These are phyloP conservation scores for Leccinum ochraceum DNA, from an alignment of 768 basidiomycete species.

Conservation along the genomic window DNA sequence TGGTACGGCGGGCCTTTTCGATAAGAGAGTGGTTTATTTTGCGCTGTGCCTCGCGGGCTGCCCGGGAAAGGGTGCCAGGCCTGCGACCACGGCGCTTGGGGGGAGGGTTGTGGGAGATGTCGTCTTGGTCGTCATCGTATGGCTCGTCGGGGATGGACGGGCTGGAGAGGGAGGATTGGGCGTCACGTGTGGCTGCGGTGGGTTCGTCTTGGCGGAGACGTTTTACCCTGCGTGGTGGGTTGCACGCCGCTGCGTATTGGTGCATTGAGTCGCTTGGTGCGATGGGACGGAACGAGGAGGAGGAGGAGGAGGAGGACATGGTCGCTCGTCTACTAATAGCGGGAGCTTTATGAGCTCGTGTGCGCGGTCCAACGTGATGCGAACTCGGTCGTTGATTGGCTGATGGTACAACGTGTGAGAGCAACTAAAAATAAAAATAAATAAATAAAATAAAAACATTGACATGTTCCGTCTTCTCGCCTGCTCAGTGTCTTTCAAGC, in stretches of 20 bases:
- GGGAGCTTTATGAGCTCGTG: constrained; percentile 21
- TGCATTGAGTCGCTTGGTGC: constrained; percentile 25
- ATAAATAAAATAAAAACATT: not conserved
- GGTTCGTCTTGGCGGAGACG: constrained; percentile 34
- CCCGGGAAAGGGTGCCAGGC: constrained; percentile 70
- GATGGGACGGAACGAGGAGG: constrained; percentile 27
- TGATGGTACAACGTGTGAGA: constrained; percentile 21
- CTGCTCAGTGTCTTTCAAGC: not conserved
- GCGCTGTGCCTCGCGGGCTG: constrained; percentile 81
- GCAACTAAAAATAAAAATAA: not conserved
- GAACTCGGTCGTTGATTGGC: constrained; percentile 18
- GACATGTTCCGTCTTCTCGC: constrained; percentile 16
- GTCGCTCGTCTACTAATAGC: not conserved
- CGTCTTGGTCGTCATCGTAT: constrained; percentile 26
- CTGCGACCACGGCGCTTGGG: constrained; percentile 71
- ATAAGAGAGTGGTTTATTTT: constrained; percentile 95
- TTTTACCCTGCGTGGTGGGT: constrained; percentile 49
- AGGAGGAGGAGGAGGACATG: not conserved
- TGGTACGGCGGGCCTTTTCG: constrained; percentile 90
- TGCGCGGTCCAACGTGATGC: constrained; percentile 19
- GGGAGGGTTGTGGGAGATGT: constrained; percentile 20
- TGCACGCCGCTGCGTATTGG: constrained; percentile 40
- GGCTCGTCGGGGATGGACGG: constrained; percentile 23
- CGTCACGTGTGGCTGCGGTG: constrained; percentile 1
- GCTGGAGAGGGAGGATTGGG: constrained; percentile 6